phyloP scores from a whole-genome alignment of 2,329 filamentous ascomycete species.

The Zymoseptoria crescenta region DNA sequence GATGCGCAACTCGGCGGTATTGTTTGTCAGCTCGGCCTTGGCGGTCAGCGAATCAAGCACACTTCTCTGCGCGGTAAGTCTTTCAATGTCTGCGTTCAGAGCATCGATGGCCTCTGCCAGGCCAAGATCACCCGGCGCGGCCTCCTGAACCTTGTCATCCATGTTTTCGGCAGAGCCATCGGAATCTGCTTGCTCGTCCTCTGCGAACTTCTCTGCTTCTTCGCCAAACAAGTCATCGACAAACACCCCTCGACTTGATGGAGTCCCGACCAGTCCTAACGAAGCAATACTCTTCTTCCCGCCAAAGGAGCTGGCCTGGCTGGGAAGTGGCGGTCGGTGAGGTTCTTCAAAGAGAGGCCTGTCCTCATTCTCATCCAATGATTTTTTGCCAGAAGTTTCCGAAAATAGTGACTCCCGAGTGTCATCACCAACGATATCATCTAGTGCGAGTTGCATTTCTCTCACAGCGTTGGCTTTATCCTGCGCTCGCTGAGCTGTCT shows the following conservation, averaged over 20 bases:
- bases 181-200: constrained; percentile 75
- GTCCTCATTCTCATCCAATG: constrained; percentile 33
- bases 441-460: constrained; percentile 86
- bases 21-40: constrained; percentile 96
- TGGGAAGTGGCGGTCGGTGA: constrained; percentile 8
- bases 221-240: constrained; percentile 87
- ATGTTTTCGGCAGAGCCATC: constrained; percentile 54
- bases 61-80: constrained; percentile 75
- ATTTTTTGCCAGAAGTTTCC: constrained; percentile 48
- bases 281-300: constrained; percentile 84
- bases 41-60: constrained; percentile 85
- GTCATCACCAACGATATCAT: constrained; percentile 81
- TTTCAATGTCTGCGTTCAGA: constrained; percentile 85
- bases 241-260: constrained; percentile 85
- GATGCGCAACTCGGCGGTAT: constrained; percentile 85
- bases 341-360: constrained; percentile 13
- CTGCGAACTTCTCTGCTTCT: constrained; percentile 75
- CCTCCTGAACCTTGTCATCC: constrained; percentile 82
- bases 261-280: constrained; percentile 78
- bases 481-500: constrained; percentile 43
- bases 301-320: constrained; percentile 27
- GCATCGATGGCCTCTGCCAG: constrained; percentile 85
- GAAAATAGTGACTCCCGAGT: constrained; percentile 59
- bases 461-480: constrained; percentile 77
- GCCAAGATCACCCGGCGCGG: constrained; percentile 87